A percentile compares a stretch with the other conserved stretches of the same genome.
phyloP scores from a whole-genome alignment of 148 eudicot genomes.

The Nyssa sinensis region DNA sequence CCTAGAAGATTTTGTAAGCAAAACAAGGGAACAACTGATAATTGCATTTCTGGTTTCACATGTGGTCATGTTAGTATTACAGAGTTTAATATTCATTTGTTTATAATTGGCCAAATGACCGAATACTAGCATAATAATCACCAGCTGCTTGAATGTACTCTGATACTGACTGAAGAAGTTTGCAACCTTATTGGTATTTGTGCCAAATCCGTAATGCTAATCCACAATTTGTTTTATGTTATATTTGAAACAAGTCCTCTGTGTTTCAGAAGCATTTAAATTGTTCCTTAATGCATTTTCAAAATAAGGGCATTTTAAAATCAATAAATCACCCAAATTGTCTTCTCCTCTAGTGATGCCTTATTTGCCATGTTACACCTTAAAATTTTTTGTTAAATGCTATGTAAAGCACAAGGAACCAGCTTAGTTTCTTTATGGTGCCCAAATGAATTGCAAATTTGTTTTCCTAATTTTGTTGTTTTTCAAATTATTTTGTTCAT shows the following conservation, averaged over 20 bases:
- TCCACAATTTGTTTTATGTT: background rate
- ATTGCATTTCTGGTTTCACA: background rate
- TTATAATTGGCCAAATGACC: background rate
- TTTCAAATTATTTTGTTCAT: background rate
- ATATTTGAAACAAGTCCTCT: background rate
- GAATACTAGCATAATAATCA: background rate
- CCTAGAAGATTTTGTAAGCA: slow-evolving; percentile 89
- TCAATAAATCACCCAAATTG: background rate
- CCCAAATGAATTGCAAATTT: background rate
- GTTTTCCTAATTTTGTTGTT: background rate
- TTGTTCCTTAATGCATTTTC: background rate
- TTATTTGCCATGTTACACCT: background rate
- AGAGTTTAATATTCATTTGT: background rate
- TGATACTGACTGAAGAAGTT: background rate
- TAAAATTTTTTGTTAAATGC: too few relatives aligned
- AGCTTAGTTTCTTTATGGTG: too few relatives aligned
- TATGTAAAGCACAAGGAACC: too few relatives aligned
- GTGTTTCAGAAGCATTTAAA: background rate
- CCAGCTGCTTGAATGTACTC: background rate
- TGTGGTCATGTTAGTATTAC: background rate
- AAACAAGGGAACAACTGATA: background rate
- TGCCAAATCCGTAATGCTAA: background rate
- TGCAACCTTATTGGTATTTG: background rate
- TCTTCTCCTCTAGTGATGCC: background rate
- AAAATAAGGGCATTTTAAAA: background rate